Evolutionary conservation across 768 basidiomycete species (phyloP), one percentile per base, ranked within the genome.

Genomic region (Amanita muscaria): DNA sequence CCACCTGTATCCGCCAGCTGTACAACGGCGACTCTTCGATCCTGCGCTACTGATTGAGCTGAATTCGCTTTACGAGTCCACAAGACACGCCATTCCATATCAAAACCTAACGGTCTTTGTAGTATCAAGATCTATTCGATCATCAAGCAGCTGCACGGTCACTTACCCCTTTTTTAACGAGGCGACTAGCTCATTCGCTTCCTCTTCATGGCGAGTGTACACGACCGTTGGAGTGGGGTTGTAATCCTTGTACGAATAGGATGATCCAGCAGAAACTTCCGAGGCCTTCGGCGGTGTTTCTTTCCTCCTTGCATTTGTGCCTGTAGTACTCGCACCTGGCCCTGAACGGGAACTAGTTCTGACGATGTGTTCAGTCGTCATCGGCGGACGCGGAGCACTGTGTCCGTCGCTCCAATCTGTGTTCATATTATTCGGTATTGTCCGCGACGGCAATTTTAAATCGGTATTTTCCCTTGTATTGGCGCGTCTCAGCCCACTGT

Each of bases 11-110:
- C 63, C 11, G 59, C 58, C 15, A 66, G 36, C 47, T 66, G 64
- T 22, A 64, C 55, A 15, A 64, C 56, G 1, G 64, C 62, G 22
- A 53, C 53, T 33, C 53, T 50, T 8, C 59, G 46, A 29, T 62
- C 57, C 10, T 40, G 19, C 3, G 39, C 29, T 7, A 10, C 31
- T 14, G 34, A 23, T 9, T 47, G 40, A 1, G 40, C 16, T n/a
- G 40, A 18, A 6, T 38, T 34, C 8, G 40, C 49, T 4, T 42
- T 31, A 12, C 47, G 43, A 5, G 43, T 46, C 14, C 44, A 55
- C 15, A 56, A 40, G 29, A 60, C 59, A 21, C 58, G 55, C 64
- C 64, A 65, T 46, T 65, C 64, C 35, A 63, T 53, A 46, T 65
- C 64, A 25, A 64, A 54, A 10, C 59, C 62, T 16, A 65, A 23